Evolutionary conservation across 345 rosid species (phyloP), one percentile per base, ranked within the genome.

Genomic region (Linum trigynum): DNA sequence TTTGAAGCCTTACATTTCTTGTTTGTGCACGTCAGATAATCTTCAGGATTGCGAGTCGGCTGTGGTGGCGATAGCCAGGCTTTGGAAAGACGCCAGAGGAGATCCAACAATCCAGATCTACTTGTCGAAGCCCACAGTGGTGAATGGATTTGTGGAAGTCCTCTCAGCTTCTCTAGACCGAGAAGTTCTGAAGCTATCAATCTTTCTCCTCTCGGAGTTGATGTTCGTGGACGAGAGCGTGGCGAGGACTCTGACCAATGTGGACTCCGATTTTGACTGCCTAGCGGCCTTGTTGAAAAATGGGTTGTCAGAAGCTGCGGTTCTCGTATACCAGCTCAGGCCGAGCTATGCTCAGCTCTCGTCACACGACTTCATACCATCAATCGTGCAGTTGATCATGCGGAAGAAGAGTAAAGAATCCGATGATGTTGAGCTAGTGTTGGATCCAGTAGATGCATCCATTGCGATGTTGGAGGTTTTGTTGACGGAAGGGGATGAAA

Each of bases 41-140:
- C 74, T 86, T 58, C 75, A 81, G 69, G 84, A 84, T 62, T 84
- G 92, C 63, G 89, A 86, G 75, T 71, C 68, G 4, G 87, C 89
- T 8, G 84, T 84, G 9, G 45, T 76, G 71, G 72, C 76, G 41
- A 74, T 86, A 50, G 79, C 84, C 67, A 78, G 70, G 72, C 59
- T 69, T 23, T 82, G 83, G 92, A 84, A 82, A 73, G 89, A 86
- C 11, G 69, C 81, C 61, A 81, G 79, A 74, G 81, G 80, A 45
- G 82, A 86, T 66, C 83, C 80, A 17, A 75, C 74, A 14, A 71
- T 86, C 57, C 84, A 76, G 69, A 80, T 85, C 42, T 81, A 72
- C 69, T 72, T 86, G 67, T 84, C 80, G 35, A 73, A 78, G 74
- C 78, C 81, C 17, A 67, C 78, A 43, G 72, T 74, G 45, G 66